Evolutionary conservation across 2,329 filamentous ascomycete genomes (phyloP).

Genomic region (Fusarium pseudoanthophilum): DNA sequence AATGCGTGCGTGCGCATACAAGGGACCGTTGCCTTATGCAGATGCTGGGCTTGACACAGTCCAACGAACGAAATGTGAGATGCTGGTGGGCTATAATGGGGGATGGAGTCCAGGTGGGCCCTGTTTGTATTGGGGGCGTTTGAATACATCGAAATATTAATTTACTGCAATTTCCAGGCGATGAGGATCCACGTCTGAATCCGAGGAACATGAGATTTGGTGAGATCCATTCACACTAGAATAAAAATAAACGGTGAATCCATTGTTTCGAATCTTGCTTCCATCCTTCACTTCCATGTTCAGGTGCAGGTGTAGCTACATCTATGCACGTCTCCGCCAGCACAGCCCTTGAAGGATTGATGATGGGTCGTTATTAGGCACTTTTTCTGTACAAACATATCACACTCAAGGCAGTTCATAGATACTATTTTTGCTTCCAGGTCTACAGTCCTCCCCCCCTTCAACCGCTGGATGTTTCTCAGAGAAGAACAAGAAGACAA

Average conservation of each 20-base stretch:
- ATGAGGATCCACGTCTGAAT: slow-evolving; percentile 30
- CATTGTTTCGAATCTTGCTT: slow-evolving; percentile 33
- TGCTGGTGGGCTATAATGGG: slow-evolving; percentile 28
- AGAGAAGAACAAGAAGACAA: background rate
- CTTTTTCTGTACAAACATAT: background rate
- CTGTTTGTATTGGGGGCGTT: slow-evolving; percentile 37
- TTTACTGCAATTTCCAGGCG: slow-evolving; percentile 38
- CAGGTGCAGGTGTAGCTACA: slow-evolving; percentile 7
- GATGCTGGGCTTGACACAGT: slow-evolving; percentile 8
- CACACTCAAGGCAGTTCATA: slow-evolving; percentile 1
- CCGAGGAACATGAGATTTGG: slow-evolving; percentile 1
- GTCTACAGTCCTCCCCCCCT: background rate
- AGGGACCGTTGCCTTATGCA: slow-evolving; percentile 19
- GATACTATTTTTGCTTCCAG: slow-evolving; percentile 11
- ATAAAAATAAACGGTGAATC: slow-evolving; percentile 37
- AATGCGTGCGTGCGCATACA: slow-evolving; percentile 9
- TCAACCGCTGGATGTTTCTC: slow-evolving; percentile 4
- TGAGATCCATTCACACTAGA: slow-evolving; percentile 26
- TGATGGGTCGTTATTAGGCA: slow-evolving; percentile 10
- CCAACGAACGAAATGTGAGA: slow-evolving; percentile 29
- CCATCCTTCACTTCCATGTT: slow-evolving; percentile 10
- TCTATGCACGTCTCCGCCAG: slow-evolving; percentile 33
- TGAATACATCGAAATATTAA: slow-evolving; percentile 28
- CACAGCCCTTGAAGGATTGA: slow-evolving; percentile 27
- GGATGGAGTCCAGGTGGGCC: slow-evolving; percentile 24